Evolutionary conservation across 1,284 basidiomycete genomes (phyloP).

Genomic region (Volvariella surrecta): DNA sequence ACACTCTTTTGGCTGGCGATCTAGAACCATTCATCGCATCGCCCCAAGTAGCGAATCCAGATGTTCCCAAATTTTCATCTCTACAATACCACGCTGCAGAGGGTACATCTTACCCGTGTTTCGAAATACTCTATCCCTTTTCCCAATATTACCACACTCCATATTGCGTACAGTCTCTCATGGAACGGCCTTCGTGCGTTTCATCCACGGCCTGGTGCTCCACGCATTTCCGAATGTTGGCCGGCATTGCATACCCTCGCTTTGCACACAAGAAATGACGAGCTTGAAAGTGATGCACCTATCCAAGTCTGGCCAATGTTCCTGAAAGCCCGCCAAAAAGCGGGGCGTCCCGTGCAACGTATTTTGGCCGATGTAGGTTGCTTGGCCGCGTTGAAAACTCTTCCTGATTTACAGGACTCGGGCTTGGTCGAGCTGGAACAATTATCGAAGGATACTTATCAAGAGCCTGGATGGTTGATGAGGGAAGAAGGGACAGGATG

Average conservation of each 20-base stretch:
- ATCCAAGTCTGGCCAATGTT: too few relatives aligned
- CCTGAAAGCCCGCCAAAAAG: not conserved
- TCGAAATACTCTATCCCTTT: conserved; percentile 17
- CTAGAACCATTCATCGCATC: conserved; percentile 14
- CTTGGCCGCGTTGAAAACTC: not conserved
- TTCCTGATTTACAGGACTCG: not conserved
- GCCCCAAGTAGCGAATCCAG: conserved; percentile 11
- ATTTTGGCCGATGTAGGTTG: not conserved
- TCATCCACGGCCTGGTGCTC: too few relatives aligned
- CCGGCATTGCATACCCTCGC: too few relatives aligned
- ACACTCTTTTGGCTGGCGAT: conserved; percentile 7
- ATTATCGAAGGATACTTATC: not conserved
- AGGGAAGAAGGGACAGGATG: not conserved
- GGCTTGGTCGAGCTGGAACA: not conserved
- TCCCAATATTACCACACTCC: conserved; percentile 23
- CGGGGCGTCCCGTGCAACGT: not conserved
- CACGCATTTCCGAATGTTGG: too few relatives aligned
- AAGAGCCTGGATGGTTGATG: not conserved
- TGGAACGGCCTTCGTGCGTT: not conserved
- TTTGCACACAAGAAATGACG: too few relatives aligned
- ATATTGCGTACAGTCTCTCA: conserved; percentile 15
- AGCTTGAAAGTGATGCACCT: too few relatives aligned
- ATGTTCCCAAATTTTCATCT: conserved; percentile 16
- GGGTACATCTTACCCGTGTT: conserved; percentile 14
- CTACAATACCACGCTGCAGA: conserved; percentile 24